Evolutionary conservation across 1,139 yeast genomes (phyloP).

Genomic region (Barnettozyma hawaiiensis): DNA sequence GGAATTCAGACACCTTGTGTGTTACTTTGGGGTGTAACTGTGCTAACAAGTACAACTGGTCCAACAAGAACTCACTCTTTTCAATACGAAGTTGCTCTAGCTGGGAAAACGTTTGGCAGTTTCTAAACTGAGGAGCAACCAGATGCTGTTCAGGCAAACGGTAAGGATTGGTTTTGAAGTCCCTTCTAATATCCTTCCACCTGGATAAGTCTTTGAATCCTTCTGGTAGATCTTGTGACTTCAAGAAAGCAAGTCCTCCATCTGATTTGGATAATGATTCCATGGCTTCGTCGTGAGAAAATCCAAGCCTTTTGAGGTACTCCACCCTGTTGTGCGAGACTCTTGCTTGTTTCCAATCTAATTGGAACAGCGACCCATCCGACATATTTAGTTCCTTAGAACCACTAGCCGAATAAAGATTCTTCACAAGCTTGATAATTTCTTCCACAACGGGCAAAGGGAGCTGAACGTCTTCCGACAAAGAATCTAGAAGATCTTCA

Average conservation of each 20-base stretch:
- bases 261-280: slow-evolving; percentile 32
- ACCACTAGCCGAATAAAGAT: slow-evolving; percentile 29
- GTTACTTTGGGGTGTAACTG: slow-evolving; percentile 47
- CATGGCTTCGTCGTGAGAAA: slow-evolving; percentile 37
- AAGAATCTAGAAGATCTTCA: slow-evolving; percentile 17
- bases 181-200: slow-evolving; percentile 25
- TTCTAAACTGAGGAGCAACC: slow-evolving; percentile 32
- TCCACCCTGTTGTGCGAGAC: slow-evolving; percentile 49
- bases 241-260: slow-evolving; percentile 21
- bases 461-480: slow-evolving; percentile 14
- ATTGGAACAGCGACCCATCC: slow-evolving; percentile 38
- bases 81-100: slow-evolving; percentile 36
- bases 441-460: slow-evolving; percentile 33
- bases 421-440: slow-evolving; percentile 34
- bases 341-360: slow-evolving; percentile 42
- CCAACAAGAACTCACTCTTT: slow-evolving; percentile 33
- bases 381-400: slow-evolving; percentile 25
- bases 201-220: slow-evolving; percentile 27
- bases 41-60: slow-evolving; percentile 44
- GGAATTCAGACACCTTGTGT: slow-evolving; percentile 44
- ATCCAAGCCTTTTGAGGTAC: slow-evolving; percentile 43
- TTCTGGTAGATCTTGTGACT: slow-evolving; percentile 14
- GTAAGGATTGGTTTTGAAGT: slow-evolving; percentile 23
- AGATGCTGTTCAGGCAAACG: slow-evolving; percentile 24
- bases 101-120: slow-evolving; percentile 35